Percentiles rank a stretch among this genome's conserved stretches.
phyloP scores from a whole-genome alignment of 768 basidiomycete genomes.

The Crepidotus variabilis region DNA sequence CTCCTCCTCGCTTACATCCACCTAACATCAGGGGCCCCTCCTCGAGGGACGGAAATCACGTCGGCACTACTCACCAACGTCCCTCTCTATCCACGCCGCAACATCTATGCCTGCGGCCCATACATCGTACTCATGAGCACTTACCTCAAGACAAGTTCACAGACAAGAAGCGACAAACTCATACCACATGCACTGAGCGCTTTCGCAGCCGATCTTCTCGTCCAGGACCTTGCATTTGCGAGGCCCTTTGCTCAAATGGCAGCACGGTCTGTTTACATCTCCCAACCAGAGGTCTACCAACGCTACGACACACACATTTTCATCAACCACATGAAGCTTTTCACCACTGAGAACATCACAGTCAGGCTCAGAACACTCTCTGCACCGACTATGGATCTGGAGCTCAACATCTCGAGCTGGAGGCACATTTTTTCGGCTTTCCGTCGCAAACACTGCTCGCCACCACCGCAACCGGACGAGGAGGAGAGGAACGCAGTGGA shows the following conservation, averaged over 20 bases:
- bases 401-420: background rate
- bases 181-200: constrained; percentile 24
- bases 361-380: background rate
- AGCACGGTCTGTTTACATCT: background rate
- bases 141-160: constrained; percentile 15
- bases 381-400: background rate
- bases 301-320: background rate
- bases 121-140: constrained; percentile 12
- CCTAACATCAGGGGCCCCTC: constrained; percentile 14
- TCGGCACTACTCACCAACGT: constrained; percentile 9
- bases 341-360: background rate
- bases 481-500: constrained; percentile 11
- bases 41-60: constrained; percentile 12
- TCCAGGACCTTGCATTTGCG: constrained; percentile 22
- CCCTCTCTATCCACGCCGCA: background rate
- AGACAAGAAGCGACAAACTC: constrained; percentile 16
- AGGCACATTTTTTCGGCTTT: background rate
- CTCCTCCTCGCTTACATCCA: background rate
- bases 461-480: background rate
- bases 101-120: constrained; percentile 13
- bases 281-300: background rate
- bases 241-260: constrained; percentile 11
- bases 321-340: background rate
- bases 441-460: background rate
- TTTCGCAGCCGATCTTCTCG: constrained; percentile 18